Base-by-base conservation (phyloP, 352 stramenopile genomes). In the Phytophthora pistaciae region DNA sequence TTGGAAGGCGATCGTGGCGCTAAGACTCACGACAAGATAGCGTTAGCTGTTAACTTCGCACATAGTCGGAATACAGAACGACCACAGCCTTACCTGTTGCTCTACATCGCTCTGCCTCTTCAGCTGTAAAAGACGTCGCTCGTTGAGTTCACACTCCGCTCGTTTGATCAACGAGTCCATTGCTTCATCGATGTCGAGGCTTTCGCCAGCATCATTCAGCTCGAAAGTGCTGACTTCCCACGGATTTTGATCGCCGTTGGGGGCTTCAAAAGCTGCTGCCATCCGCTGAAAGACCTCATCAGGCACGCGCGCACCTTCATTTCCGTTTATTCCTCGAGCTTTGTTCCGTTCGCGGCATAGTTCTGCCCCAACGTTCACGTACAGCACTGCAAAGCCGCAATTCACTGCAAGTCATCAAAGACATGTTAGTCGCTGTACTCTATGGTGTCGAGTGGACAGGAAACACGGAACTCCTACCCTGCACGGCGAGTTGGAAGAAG, bases 371-470 rank as follows among this genome's bases (percentile, higher is more conserved):
- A 73, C 58, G 20, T 85, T 69, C 7, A 85, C 56, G 31, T 82
- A 71, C 23, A 91, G 38, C 46, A 90, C 48, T 38, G 65, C 82
- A 70, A 90, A 90, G 11, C 81, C 84, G 18, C 67, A 88, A 49
- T 64, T 50, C 56, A 61, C 80, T 88, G 31, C 29, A 25, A 33
- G 14, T 53, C 52, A 75, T 68, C 55, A 81, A 60, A 60, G 56
- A 53, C 46, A 68, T 50, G 21, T 80, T 5, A 74, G 46, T 36
- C 48, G 64, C 49, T 40, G 53, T 74, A 70, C 20, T 53, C 13
- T 1, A 29, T 36, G 0, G 3, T 25, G 9, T 21, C 23, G 2
- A 66, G 10, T 64, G 42, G 13, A 57, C 11, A 62, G 38, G 4
- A 31, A 7, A 7, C 27, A 31, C 27, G 27, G 3, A 16, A 52